Base-by-base conservation (phyloP, 2,329 filamentous ascomycete genomes). In the Annulohypoxylon truncatum region DNA sequence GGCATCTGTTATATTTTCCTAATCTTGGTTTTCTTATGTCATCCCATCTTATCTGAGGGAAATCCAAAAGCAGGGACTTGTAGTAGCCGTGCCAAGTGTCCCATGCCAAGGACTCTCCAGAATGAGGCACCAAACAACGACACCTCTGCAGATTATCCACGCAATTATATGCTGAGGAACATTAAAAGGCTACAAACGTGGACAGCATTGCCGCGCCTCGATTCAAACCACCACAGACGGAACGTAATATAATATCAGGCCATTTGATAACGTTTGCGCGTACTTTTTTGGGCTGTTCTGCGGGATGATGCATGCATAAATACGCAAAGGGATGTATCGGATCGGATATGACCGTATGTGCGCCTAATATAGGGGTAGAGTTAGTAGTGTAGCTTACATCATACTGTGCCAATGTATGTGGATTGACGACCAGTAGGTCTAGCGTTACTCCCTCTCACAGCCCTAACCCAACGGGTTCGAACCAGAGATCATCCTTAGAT, bases 251-350 rank as follows among this genome's bases (percentile, higher is more conserved):
- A 61, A 35, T 42, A 48, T 64, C 52, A 58, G 48, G 38, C 13
- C 42, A 61, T 64, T 61, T 69, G 57, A 58, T 61, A 68, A 58
- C 58, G 22, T 54, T 66, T 68, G 58, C 58, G 62, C 66, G 66
- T 48, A 28, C n/a, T 20, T 46, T 55, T 22, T 59, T 26, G 33
- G 47, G 31, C 47, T 29, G 40, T 33, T 46, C 42, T 50, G 59
- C 55, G 60, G 63, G 60, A 61, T 61, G 42, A n/a, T 58, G 56
- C 59, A 69, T 61, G 53, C 58, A 59, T 52, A 35, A 40, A 48
- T 48, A 57, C 47, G 33, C 18, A 57, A 64, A 58, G 44, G 59
- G 52, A 57, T 40, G 57, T 56, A 12, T 15, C 47, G 42, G 51
- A 47, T 66, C 46, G 35, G 52, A 29, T 51, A 52, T 42, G 44